These are phyloP conservation scores for Glycyrrhiza uralensis DNA, from an alignment of 306 rosid species.

Conservation along the genomic window DNA sequence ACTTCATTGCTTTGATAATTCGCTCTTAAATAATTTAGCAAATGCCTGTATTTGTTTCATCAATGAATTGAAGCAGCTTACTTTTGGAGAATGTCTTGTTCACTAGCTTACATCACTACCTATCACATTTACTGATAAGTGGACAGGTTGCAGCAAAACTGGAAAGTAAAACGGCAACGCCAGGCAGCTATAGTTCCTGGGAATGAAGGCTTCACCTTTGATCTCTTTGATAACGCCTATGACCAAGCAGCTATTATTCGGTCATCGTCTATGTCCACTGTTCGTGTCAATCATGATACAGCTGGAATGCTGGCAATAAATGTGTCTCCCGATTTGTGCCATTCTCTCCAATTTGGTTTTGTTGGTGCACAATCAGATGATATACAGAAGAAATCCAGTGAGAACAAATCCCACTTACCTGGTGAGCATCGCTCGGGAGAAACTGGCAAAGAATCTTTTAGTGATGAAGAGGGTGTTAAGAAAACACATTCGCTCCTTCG, in stretches of 20 bases:
- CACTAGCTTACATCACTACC: slow-evolving; percentile 12
- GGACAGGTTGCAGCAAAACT: slow-evolving; percentile 90
- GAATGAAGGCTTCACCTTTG: slow-evolving; percentile 92
- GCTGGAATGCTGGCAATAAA: slow-evolving; percentile 90
- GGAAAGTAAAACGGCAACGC: slow-evolving; percentile 96
- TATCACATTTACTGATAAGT: slow-evolving; percentile 37
- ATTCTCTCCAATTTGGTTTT: slow-evolving; percentile 73
- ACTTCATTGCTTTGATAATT: neutral
- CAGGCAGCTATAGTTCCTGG: slow-evolving; percentile 72
- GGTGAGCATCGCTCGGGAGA: slow-evolving; percentile 40
- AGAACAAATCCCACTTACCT: slow-evolving; percentile 34
- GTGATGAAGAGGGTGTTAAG: slow-evolving; percentile 65
- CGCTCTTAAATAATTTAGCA: slow-evolving; percentile 3
- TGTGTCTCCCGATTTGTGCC: slow-evolving; percentile 62
- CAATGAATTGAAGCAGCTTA: slow-evolving; percentile 6
- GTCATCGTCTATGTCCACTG: slow-evolving; percentile 58
- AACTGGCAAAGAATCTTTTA: slow-evolving; percentile 50
- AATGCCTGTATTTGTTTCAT: neutral
- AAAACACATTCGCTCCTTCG: slow-evolving; percentile 78
- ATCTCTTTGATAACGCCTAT: slow-evolving; percentile 78
- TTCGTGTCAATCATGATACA: slow-evolving; percentile 74
- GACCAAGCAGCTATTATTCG: slow-evolving; percentile 62
- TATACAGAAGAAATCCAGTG: slow-evolving; percentile 31
- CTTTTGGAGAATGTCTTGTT: slow-evolving; percentile 8
- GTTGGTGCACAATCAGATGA: slow-evolving; percentile 41